Percentiles rank a stretch among this genome's conserved stretches.
phyloP scores from a whole-genome alignment of 257 asterid genomes.

The Lycium ferocissimum region DNA sequence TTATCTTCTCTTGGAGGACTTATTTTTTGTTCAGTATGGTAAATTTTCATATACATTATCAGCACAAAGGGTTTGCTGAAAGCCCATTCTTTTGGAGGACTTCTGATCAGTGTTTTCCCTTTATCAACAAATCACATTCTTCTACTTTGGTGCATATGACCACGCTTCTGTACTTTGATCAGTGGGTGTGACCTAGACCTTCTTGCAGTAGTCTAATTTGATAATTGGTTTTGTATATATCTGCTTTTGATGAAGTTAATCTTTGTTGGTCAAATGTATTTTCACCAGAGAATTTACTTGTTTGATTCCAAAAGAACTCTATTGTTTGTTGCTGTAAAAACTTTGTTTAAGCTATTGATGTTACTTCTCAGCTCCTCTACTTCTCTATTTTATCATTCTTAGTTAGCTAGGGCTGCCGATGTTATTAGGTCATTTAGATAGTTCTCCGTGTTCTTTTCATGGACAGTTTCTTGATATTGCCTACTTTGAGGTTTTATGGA shows the following conservation, averaged over 20 bases:
- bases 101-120: background rate
- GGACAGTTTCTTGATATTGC: conserved; percentile 22
- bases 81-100: background rate
- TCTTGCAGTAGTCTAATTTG: background rate
- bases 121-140: background rate
- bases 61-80: background rate
- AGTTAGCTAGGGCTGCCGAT: background rate
- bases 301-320: background rate
- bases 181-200: background rate
- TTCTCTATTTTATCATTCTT: background rate
- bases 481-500: background rate
- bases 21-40: background rate
- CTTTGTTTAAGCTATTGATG: background rate
- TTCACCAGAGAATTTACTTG: background rate
- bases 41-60: background rate
- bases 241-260: background rate
- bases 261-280: background rate
- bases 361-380: background rate
- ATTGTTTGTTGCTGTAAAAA: conserved; percentile 9
- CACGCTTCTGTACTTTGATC: background rate
- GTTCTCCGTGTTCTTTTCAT: background rate
- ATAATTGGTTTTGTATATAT: background rate
- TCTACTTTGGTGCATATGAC: background rate
- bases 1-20: background rate
- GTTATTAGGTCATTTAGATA: background rate